Evolutionary conservation across 2,329 filamentous ascomycete genomes (phyloP).

Genomic region (Hypocreales sp.): DNA sequence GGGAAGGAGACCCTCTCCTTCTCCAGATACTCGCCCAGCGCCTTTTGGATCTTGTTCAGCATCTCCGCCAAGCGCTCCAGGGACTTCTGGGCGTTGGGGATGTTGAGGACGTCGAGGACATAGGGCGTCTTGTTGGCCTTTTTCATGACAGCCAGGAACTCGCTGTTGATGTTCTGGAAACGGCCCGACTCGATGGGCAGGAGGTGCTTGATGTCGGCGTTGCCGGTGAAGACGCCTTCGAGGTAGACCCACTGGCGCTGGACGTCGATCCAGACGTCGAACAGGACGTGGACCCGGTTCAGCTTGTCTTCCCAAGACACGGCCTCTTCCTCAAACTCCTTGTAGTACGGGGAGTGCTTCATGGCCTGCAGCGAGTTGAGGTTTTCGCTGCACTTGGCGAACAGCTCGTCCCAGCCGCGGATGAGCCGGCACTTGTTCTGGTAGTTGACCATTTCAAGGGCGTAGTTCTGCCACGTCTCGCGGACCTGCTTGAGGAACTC

Average conservation of each 20-base stretch:
- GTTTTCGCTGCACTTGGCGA: slow-evolving; percentile 96
- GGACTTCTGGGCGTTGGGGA: slow-evolving; percentile 90
- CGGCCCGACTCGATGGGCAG: slow-evolving; percentile 90
- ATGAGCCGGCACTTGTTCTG: slow-evolving; percentile 97
- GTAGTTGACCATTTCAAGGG: slow-evolving; percentile 87
- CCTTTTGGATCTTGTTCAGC: slow-evolving; percentile 98
- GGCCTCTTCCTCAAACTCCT: slow-evolving; percentile 97
- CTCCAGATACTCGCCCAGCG: slow-evolving; percentile 93
- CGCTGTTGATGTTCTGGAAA: slow-evolving; percentile 98
- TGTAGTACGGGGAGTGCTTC: slow-evolving; percentile 98
- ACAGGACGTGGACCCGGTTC: slow-evolving; percentile 91
- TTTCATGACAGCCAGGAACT: slow-evolving; percentile 98
- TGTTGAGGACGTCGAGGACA: slow-evolving; percentile 89
- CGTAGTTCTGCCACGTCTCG: slow-evolving; percentile 93
- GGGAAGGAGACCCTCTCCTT: slow-evolving; percentile 96
- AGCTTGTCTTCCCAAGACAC: slow-evolving; percentile 95
- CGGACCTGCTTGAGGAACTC: slow-evolving; percentile 94
- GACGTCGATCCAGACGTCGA: slow-evolving; percentile 99
- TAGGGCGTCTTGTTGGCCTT: slow-evolving; percentile 96
- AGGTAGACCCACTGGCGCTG: slow-evolving; percentile 99
- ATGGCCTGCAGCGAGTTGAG: slow-evolving; percentile 95
- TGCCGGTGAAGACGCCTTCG: slow-evolving; percentile 96
- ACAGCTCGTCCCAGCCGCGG: slow-evolving; percentile 93
- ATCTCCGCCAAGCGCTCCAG: slow-evolving; percentile 91
- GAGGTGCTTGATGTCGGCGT: slow-evolving; percentile 96